Conservation (phyloP, 495 filamentous ascomycete species). For the Clavariopsis aquatica region DNA sequence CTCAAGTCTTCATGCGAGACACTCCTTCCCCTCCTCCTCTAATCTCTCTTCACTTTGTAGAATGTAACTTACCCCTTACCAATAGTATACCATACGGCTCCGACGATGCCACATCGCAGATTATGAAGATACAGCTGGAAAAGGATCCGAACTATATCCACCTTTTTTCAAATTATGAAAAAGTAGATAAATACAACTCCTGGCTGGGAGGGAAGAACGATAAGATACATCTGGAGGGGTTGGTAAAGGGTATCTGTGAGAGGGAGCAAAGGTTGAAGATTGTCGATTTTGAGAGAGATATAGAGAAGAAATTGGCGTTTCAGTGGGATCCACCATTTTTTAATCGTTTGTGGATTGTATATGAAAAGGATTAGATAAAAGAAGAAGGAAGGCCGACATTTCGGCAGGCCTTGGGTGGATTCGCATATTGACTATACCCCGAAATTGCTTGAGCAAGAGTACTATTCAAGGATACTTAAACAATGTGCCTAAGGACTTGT, state of each 20-base stretch:
- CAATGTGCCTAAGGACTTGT: too few relatives aligned
- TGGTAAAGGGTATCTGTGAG: constrained; percentile 13
- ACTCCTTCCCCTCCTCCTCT: too few relatives aligned
- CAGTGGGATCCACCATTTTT: constrained; percentile 6
- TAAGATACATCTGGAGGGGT: background rate
- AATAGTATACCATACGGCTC: constrained; percentile 18
- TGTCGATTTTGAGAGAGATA: constrained; percentile 7
- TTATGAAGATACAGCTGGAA: constrained; percentile 4
- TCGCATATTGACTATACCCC: too few relatives aligned
- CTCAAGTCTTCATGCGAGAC: too few relatives aligned
- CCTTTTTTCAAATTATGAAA: background rate
- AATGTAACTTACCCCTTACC: too few relatives aligned
- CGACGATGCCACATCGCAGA: background rate
- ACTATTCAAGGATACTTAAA: too few relatives aligned
- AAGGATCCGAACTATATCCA: background rate
- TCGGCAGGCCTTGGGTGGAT: too few relatives aligned
- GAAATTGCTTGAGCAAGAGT: too few relatives aligned
- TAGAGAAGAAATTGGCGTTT: constrained; percentile 8
- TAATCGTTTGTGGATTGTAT: constrained; percentile 12
- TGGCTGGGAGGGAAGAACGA: constrained; percentile 18
- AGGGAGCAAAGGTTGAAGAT: constrained; percentile 4
- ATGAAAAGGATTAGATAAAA: background rate
- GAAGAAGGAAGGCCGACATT: too few relatives aligned
- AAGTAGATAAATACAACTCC: background rate
- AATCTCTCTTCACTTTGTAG: too few relatives aligned